These are phyloP conservation scores for Chaetomiaceae sp. DNA, from an alignment of 2,329 filamentous ascomycete genomes.

Conservation along the genomic window DNA sequence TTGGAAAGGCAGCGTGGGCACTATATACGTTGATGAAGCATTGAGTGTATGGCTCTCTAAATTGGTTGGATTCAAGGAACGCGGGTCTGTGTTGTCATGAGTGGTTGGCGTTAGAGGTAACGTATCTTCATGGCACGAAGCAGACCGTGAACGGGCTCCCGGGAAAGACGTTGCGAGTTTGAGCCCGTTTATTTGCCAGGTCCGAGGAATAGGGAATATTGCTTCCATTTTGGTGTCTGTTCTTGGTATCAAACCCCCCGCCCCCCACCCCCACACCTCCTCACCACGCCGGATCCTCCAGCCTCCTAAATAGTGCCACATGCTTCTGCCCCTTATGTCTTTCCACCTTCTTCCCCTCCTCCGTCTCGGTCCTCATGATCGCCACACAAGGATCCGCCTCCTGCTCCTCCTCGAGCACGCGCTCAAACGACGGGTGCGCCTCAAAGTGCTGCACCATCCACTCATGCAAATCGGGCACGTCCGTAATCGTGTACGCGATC, in stretches of 20 bases:
- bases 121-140: too few relatives aligned
- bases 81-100: too few relatives aligned
- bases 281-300: constrained; percentile 59
- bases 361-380: constrained; percentile 78
- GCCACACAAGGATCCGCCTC: constrained; percentile 66
- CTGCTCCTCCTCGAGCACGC: constrained; percentile 63
- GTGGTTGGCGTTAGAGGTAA: too few relatives aligned
- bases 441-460: constrained; percentile 92
- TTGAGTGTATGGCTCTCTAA: too few relatives aligned
- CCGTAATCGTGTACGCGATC: constrained; percentile 91
- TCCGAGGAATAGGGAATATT: too few relatives aligned
- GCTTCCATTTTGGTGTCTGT: too few relatives aligned
- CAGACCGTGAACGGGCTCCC: too few relatives aligned
- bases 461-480: constrained; percentile 86
- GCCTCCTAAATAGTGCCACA: constrained; percentile 79
- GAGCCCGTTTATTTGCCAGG: too few relatives aligned
- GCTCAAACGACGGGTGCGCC: constrained; percentile 72
- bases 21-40: too few relatives aligned
- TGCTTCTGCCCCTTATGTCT: constrained; percentile 88
- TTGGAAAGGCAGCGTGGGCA: too few relatives aligned
- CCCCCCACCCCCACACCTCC: background rate
- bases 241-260: background rate
- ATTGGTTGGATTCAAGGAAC: too few relatives aligned
- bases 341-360: constrained; percentile 95
- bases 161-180: too few relatives aligned